Percentiles rank a stretch among this genome's conserved stretches.
Conservation (phyloP, 2,329 filamentous ascomycete species). For the Sclerotinia subarctica region DNA sequence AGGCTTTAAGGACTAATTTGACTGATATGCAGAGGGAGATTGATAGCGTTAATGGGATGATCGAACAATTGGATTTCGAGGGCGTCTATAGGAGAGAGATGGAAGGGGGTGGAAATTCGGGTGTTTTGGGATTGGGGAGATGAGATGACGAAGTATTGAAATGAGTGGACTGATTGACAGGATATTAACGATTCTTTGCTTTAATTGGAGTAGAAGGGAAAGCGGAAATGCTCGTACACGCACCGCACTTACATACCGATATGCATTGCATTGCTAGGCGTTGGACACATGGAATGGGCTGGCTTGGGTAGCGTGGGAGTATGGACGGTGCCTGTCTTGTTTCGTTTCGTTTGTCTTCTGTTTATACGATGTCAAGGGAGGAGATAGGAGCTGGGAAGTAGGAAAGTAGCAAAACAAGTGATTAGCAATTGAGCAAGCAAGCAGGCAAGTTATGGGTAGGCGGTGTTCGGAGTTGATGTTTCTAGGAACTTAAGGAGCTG, state of each 20-base stretch:
- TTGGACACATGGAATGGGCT: neutral
- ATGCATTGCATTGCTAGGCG: slow-evolving; percentile 9
- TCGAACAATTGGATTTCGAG: slow-evolving; percentile 51
- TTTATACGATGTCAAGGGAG: neutral
- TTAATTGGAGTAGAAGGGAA: neutral
- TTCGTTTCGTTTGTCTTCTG: neutral
- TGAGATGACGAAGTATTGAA: neutral
- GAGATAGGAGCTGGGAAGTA: too few relatives aligned
- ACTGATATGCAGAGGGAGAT: slow-evolving; percentile 66
- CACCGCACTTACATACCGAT: neutral
- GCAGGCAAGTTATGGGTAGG: slow-evolving; percentile 10
- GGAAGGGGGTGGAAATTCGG: slow-evolving; percentile 9
- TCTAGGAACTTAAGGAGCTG: neutral
- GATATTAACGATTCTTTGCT: neutral
- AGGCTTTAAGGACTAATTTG: slow-evolving; percentile 59
- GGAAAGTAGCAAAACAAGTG: too few relatives aligned
- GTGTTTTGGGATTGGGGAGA: slow-evolving; percentile 22
- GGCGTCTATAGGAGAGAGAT: slow-evolving; percentile 34
- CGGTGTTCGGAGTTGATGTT: slow-evolving; percentile 16
- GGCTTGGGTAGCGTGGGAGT: neutral
- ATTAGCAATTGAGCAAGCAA: neutral
- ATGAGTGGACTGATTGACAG: neutral
- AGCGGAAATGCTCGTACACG: neutral
- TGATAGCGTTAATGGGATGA: slow-evolving; percentile 57
- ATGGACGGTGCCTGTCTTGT: neutral